A percentile compares a stretch with the other conserved stretches of the same genome.
phyloP scores from a whole-genome alignment of 108 stramenopile genomes.

The Cyclostephanos tholiformis region DNA sequence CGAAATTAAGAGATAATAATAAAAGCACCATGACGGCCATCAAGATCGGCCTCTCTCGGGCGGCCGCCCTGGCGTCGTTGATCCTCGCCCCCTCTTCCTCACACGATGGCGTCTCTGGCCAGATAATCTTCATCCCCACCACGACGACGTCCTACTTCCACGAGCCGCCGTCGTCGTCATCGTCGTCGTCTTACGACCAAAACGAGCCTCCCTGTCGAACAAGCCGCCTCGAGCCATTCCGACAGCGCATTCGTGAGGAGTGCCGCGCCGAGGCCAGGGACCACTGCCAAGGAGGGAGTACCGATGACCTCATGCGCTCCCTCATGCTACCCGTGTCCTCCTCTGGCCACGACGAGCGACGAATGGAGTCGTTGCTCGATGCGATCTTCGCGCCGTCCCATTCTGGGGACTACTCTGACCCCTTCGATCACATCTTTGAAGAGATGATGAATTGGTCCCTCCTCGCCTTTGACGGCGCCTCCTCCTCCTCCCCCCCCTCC shows the following conservation, averaged over 20 bases:
- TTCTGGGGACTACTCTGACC: background rate
- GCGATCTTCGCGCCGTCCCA: background rate
- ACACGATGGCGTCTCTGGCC: background rate
- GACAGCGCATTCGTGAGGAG: conserved; percentile 24
- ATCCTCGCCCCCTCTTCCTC: background rate
- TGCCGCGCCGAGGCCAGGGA: conserved; percentile 5
- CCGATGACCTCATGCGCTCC: background rate
- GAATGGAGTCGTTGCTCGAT: background rate
- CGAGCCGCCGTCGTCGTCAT: background rate
- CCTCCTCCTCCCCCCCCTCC: background rate
- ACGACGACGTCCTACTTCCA: background rate
- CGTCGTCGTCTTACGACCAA: background rate
- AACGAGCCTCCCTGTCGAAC: conserved; percentile 25
- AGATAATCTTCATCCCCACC: background rate
- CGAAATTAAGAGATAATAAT: no score
- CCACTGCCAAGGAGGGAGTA: background rate
- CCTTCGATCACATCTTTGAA: conserved; percentile 6
- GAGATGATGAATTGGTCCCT: conserved; percentile 22
- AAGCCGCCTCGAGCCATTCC: conserved; percentile 36
- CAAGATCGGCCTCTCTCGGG: background rate
- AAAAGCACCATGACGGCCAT: background rate
- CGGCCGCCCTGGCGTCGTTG: background rate
- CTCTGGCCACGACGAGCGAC: background rate
- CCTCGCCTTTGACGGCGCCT: conserved; percentile 8
- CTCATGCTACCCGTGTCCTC: background rate